These are phyloP conservation scores for Rhizoctonia solani DNA, from an alignment of 1,284 basidiomycete genomes.

Conservation along the genomic window DNA sequence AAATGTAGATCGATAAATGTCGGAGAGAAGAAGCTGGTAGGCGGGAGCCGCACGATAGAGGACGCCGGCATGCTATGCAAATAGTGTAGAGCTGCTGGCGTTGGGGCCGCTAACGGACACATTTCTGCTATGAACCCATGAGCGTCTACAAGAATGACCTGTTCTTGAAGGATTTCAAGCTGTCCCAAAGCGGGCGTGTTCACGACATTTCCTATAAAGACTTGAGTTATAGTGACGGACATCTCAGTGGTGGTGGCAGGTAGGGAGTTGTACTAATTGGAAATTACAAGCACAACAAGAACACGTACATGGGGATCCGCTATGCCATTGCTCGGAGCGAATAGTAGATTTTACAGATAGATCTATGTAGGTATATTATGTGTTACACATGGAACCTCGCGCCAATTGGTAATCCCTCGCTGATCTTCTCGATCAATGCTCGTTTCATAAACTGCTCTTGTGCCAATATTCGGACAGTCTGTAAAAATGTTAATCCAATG, in stretches of 20 bases:
- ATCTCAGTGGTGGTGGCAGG: conserved; percentile 17
- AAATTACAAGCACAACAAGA: conserved; percentile 1
- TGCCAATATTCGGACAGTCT: conserved; percentile 86
- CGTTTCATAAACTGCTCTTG: conserved; percentile 95
- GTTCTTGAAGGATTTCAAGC: conserved; percentile 41
- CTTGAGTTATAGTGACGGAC: conserved; percentile 27
- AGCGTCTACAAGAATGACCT: conserved; percentile 32
- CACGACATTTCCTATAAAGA: conserved; percentile 35
- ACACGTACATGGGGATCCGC: background rate
- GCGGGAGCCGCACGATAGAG: conserved; percentile 46
- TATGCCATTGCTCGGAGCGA: background rate
- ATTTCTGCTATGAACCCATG: conserved; percentile 38
- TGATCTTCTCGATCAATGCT: conserved; percentile 87
- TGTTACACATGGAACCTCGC: conserved; percentile 33
- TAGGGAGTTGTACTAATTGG: conserved; percentile 1
- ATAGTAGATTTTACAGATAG: conserved; percentile 6
- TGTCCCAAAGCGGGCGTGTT: conserved; percentile 33
- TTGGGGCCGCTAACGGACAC: conserved; percentile 20
- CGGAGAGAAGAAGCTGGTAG: conserved; percentile 70
- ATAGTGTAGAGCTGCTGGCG: conserved; percentile 9
- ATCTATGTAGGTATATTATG: background rate
- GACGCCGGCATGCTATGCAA: conserved; percentile 29
- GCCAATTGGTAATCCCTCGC: conserved; percentile 65
- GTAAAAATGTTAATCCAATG: conserved; percentile 32
- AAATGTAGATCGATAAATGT: conserved; percentile 81